Evolutionary conservation across 305 asterid species (phyloP).

Genomic region (Caryopteris hybrid): DNA sequence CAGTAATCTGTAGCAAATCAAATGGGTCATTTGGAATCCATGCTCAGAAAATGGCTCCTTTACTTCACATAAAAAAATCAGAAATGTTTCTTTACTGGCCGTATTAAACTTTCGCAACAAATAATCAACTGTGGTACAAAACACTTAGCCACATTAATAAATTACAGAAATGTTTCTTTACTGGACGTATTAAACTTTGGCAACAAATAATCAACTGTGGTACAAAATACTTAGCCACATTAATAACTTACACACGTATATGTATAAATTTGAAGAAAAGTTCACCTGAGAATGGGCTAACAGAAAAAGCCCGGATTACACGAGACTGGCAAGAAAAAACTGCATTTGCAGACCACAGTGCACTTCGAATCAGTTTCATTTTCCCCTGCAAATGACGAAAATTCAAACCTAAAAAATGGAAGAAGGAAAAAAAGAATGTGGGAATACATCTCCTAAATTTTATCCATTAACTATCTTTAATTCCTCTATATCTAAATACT

Average conservation of each 20-base stretch:
- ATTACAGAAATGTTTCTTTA: background rate
- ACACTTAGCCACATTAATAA: background rate
- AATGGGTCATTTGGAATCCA: background rate
- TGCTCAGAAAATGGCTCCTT: background rate
- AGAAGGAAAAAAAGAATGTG: background rate
- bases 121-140: background rate
- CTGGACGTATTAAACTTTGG: background rate
- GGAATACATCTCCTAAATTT: background rate
- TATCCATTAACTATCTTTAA: too few species aligned
- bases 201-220: background rate
- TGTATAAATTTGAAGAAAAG: background rate
- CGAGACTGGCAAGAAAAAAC: slow-evolving; percentile 29
- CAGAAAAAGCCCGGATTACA: slow-evolving; percentile 31
- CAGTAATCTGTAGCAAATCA: too few species aligned
- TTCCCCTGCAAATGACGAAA: slow-evolving; percentile 8
- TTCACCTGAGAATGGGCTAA: slow-evolving; percentile 25
- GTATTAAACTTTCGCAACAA: background rate
- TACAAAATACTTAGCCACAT: background rate
- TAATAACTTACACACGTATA: background rate
- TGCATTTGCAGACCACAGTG: slow-evolving; percentile 27
- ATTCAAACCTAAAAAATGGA: background rate
- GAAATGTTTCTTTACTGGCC: background rate
- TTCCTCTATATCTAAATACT: too few species aligned
- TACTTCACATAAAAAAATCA: background rate
- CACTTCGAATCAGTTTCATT: slow-evolving; percentile 33